Evolutionary conservation across 306 rosid species (phyloP), one percentile per base, ranked within the genome.

Genomic region (Sophora flavescens): DNA sequence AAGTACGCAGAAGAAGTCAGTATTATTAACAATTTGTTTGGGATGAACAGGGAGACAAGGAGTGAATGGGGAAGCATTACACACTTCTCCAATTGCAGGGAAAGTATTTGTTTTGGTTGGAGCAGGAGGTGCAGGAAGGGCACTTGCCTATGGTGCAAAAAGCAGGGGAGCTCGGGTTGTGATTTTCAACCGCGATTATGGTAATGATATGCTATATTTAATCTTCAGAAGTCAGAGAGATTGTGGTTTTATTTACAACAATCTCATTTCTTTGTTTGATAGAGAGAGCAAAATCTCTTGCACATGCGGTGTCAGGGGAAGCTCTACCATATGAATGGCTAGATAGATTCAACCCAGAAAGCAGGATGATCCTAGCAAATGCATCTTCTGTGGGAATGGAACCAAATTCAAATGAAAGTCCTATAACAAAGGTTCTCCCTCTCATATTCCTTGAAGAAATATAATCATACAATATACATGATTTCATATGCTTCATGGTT

Each of bases 141-240:
- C 77, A 57, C 54, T 72, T 57, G 77, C 77, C 41, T 41, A 56
- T 72, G 67, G 67, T 57, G 77, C 77, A 41, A 72, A 57, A 13
- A 72, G 67, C 1, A 72, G 42, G 2, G 77, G 77, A n/a, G 67
- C 77, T 22, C 2, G 61, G 11, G 78, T 74, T 15, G 60, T 60
- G 18, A 30, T 74, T 60, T 74, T 74, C 69, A 74, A 74, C 35
- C 78, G 69, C 57, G 15, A 60, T 4, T 74, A 41, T 28, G 68
- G 68, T 73, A 72, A 39, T 52, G 3, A 54, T 39, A 38, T 6
- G 54, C 32, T 22, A 12, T 26, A 44, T 14, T 26, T 2, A 35
- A 62, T 62, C 45, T 35, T 33, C 26, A 62, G 17, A 33, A 62
- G 45, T n/a, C 12, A 62, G n/a, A 66, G 5, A 8, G 35, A 6